Evolutionary conservation across 2,329 filamentous ascomycete genomes (phyloP).

Genomic region (Fusarium sterilihyphosum): DNA sequence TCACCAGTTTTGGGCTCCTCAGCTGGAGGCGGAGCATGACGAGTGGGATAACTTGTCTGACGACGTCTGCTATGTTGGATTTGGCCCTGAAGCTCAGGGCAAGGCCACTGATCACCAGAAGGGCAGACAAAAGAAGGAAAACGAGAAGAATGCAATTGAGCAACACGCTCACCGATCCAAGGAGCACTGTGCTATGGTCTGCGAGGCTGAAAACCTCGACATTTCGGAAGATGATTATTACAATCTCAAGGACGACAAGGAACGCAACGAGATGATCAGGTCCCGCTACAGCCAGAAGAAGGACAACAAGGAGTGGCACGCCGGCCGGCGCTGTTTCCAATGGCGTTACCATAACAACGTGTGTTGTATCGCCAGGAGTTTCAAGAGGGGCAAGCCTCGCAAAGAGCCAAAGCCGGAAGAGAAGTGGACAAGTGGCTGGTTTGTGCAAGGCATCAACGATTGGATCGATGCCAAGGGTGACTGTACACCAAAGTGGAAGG

Average conservation of each 20-base stretch:
- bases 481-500: slow-evolving; percentile 55
- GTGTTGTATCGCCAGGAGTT: slow-evolving; percentile 56
- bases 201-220: slow-evolving; percentile 53
- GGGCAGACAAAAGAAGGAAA: slow-evolving; percentile 50
- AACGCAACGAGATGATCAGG: slow-evolving; percentile 43
- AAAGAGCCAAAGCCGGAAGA: slow-evolving; percentile 45
- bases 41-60: slow-evolving; percentile 65
- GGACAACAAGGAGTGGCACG: slow-evolving; percentile 40
- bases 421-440: slow-evolving; percentile 57
- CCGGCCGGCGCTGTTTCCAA: slow-evolving; percentile 56
- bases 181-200: slow-evolving; percentile 61
- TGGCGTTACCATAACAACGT: slow-evolving; percentile 57
- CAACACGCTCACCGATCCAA: slow-evolving; percentile 56
- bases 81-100: slow-evolving; percentile 49
- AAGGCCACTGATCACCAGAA: slow-evolving; percentile 46
- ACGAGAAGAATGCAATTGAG: slow-evolving; percentile 54
- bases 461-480: slow-evolving; percentile 58
- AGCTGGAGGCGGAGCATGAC: slow-evolving; percentile 53
- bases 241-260: slow-evolving; percentile 42
- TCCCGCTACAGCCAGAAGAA: slow-evolving; percentile 41
- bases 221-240: slow-evolving; percentile 49
- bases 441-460: slow-evolving; percentile 57
- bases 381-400: slow-evolving; percentile 55
- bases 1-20: slow-evolving; percentile 57
- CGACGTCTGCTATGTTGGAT: slow-evolving; percentile 56